Conservation (phyloP, 352 stramenopile species). For the Globisporangium polare region DNA sequence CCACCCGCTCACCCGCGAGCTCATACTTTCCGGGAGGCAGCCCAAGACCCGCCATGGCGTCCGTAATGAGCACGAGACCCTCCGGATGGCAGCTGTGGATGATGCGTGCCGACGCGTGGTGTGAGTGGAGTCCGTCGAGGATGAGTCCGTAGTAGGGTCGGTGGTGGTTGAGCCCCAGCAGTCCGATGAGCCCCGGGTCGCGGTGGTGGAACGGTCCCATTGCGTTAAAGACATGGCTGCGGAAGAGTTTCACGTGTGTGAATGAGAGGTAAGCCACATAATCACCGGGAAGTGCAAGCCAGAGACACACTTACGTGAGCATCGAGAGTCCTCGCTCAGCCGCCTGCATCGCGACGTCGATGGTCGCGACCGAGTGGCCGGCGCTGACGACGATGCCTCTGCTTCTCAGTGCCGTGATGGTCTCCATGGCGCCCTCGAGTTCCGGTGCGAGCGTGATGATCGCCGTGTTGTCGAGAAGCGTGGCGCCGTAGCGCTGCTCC, state of each 20-base stretch:
- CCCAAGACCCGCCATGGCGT: conserved; percentile 83
- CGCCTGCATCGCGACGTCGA: conserved; percentile 68
- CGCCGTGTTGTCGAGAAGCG: conserved; percentile 42
- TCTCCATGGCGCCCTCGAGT: conserved; percentile 53
- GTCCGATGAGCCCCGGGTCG: conserved; percentile 84
- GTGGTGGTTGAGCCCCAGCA: conserved; percentile 53
- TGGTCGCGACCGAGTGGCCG: conserved; percentile 71
- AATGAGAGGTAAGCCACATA: neutral
- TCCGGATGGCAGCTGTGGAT: conserved; percentile 75
- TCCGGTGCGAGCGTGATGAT: conserved; percentile 89
- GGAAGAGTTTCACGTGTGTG: neutral
- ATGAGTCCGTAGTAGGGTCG: conserved; percentile 83
- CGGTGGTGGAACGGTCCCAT: conserved; percentile 91
- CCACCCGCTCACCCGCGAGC: conserved; percentile 69
- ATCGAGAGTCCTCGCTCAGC: conserved; percentile 65
- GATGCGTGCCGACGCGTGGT: conserved; percentile 75
- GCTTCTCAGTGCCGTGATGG: conserved; percentile 11
- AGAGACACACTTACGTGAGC: conserved; percentile 53
- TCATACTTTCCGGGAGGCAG: conserved; percentile 63
- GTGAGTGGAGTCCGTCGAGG: conserved; percentile 84
- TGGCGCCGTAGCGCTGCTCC: conserved; percentile 42
- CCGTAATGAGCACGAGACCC: conserved; percentile 79
- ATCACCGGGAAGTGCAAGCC: neutral
- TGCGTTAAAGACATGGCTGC: conserved; percentile 88
- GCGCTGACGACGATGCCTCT: conserved; percentile 55